These are phyloP conservation scores for Bipolaris cookei DNA, from an alignment of 2,329 filamentous ascomycete species.

Conservation along the genomic window DNA sequence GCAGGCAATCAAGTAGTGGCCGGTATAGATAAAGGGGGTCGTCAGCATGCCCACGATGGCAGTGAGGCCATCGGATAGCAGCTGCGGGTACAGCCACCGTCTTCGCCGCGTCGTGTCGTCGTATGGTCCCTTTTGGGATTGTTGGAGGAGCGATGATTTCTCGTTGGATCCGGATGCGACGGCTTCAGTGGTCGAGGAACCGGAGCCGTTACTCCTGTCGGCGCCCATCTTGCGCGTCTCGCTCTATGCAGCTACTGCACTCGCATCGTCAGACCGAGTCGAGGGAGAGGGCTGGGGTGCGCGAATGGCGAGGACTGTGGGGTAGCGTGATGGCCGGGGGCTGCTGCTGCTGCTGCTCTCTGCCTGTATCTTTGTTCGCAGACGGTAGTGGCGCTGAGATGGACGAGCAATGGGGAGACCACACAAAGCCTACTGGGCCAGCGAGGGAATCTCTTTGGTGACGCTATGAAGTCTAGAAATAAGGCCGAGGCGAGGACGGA, in stretches of 20 bases:
- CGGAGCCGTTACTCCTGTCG: slow-evolving; percentile 24
- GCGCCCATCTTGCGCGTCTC: slow-evolving; percentile 43
- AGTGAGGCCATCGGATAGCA: slow-evolving; percentile 73
- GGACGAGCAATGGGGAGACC: background rate
- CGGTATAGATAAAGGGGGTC: slow-evolving; percentile 78
- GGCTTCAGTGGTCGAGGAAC: slow-evolving; percentile 35
- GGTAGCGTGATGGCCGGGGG: slow-evolving; percentile 13
- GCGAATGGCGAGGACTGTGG: slow-evolving; percentile 50
- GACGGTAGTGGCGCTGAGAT: background rate
- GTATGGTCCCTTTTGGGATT: slow-evolving; percentile 34
- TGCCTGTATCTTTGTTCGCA: background rate
- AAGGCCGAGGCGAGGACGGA: slow-evolving; percentile 11
- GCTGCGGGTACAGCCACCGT: slow-evolving; percentile 65
- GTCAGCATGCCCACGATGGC: slow-evolving; percentile 79
- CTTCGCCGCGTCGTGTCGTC: slow-evolving; percentile 47
- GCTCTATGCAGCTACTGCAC: slow-evolving; percentile 37
- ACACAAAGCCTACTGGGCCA: background rate
- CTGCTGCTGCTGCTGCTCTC: slow-evolving; percentile 1
- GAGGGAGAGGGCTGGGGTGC: slow-evolving; percentile 32
- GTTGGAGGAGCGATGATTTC: slow-evolving; percentile 69
- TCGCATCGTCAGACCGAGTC: slow-evolving; percentile 44
- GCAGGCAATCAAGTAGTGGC: slow-evolving; percentile 79
- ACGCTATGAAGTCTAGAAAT: slow-evolving; percentile 1
- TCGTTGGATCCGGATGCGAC: slow-evolving; percentile 61
- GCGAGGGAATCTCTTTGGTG: slow-evolving; percentile 1